phyloP scores from a whole-genome alignment of 2,329 filamentous ascomycete genomes.

The Rachicladosporium sp. region DNA sequence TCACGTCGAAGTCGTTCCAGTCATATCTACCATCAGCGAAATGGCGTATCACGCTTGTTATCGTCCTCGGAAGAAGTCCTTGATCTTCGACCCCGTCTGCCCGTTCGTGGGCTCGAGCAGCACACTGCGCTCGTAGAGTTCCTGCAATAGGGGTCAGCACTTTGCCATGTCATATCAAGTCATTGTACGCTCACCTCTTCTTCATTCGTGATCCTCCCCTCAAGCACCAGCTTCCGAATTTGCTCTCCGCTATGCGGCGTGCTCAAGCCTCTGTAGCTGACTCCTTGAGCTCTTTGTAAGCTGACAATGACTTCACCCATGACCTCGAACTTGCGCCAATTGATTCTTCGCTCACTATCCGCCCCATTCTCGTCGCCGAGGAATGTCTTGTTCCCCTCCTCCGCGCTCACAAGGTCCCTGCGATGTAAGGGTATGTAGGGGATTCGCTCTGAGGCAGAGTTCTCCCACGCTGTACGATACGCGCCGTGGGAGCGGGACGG shows the following conservation, averaged over 20 bases:
- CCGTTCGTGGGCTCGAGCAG: constrained; percentile 32
- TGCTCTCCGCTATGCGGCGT: constrained; percentile 34
- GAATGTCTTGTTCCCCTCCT: constrained; percentile 85
- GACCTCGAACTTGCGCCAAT: constrained; percentile 97
- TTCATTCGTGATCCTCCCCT: constrained; percentile 69
- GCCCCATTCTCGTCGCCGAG: constrained; percentile 43
- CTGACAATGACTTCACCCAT: constrained; percentile 83
- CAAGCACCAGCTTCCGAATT: constrained; percentile 63
- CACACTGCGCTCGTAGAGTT: constrained; percentile 47
- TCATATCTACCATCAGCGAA: too few relatives aligned
- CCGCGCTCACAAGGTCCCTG: constrained; percentile 79
- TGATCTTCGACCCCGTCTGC: too few relatives aligned
- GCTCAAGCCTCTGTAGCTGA: constrained; percentile 59
- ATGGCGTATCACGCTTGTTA: too few relatives aligned
- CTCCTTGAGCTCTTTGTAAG: constrained; percentile 82
- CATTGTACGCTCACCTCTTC: constrained; percentile 78
- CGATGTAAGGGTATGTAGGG: constrained; percentile 86
- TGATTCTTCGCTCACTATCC: constrained; percentile 45
- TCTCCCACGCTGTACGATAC: constrained; percentile 96
- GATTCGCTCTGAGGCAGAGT: constrained; percentile 78
- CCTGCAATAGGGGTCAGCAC: constrained; percentile 36
- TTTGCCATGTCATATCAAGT: too few relatives aligned
- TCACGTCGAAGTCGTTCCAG: too few relatives aligned
- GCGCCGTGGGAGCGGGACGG: constrained; percentile 86
- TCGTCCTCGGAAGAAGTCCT: too few relatives aligned